phyloP scores from a whole-genome alignment of 192 early-diverging fungal species.

The Coemansia biformis region DNA sequence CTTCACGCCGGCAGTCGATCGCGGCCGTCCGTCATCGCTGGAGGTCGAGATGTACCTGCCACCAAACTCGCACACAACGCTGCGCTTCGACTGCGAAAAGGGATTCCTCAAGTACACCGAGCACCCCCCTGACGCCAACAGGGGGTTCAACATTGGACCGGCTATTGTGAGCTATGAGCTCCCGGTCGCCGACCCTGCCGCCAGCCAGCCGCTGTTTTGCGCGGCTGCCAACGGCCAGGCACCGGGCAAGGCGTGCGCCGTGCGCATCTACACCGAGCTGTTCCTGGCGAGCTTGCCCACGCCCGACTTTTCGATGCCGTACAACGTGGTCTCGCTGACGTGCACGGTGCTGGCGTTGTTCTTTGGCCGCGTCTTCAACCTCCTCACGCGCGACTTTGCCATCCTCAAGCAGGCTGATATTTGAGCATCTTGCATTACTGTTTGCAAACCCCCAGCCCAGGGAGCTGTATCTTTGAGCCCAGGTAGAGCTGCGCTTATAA shows the following conservation, averaged over 20 bases:
- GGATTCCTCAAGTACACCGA: slow-evolving; percentile 93
- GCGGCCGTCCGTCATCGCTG: slow-evolving; percentile 73
- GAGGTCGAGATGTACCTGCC: slow-evolving; percentile 70
- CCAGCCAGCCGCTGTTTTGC: slow-evolving; percentile 11
- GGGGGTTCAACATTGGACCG: slow-evolving; percentile 87
- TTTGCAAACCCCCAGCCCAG: no score
- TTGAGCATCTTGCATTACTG: no score
- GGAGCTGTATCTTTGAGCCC: no score
- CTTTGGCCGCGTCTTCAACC: slow-evolving; percentile 92
- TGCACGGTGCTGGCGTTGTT: slow-evolving; percentile 92
- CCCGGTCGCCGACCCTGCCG: slow-evolving; percentile 13
- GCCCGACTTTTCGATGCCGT: slow-evolving; percentile 98
- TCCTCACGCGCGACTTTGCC: slow-evolving; percentile 65
- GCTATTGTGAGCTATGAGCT: slow-evolving; percentile 53
- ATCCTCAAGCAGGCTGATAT: no score
- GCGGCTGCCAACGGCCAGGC: slow-evolving; percentile 8
- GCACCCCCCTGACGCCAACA: slow-evolving; percentile 92
- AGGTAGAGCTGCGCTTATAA: no score
- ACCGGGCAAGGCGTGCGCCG: slow-evolving; percentile 13
- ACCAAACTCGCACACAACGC: slow-evolving; percentile 57
- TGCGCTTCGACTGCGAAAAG: slow-evolving; percentile 83
- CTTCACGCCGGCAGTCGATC: slow-evolving; percentile 71
- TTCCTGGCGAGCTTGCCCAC: slow-evolving; percentile 88
- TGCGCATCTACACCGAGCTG: slow-evolving; percentile 74
- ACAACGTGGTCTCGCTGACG: slow-evolving; percentile 97